Percentiles rank a stretch among this genome's conserved stretches.
Conservation (phyloP, 2,329 filamentous ascomycete genomes). For the Ascocoryne sarcoides region DNA sequence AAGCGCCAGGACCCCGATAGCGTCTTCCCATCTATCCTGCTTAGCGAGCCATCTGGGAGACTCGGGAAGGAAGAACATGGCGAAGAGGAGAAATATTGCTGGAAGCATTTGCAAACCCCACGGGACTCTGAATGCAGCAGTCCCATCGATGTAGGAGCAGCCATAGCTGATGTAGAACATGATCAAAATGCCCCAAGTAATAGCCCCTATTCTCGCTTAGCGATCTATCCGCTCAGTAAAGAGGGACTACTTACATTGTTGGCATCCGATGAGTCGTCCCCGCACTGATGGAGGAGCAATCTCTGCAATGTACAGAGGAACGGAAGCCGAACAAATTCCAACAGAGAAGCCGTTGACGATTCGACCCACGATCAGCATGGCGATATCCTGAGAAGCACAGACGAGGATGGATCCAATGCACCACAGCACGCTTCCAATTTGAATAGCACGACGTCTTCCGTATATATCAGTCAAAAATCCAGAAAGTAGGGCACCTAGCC, state of each 20-base stretch:
- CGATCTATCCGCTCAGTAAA: not conserved
- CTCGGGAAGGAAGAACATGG: conserved; percentile 71
- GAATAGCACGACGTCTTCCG: conserved; percentile 40
- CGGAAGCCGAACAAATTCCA: conserved; percentile 53
- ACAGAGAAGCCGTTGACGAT: conserved; percentile 57
- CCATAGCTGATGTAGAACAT: conserved; percentile 64
- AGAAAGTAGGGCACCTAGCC: conserved; percentile 52
- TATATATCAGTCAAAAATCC: conserved; percentile 49
- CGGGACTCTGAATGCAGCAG: conserved; percentile 68
- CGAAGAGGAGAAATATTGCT: conserved; percentile 64
- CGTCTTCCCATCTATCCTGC: conserved; percentile 59
- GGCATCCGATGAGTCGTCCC: conserved; percentile 59
- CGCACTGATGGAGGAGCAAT: conserved; percentile 49
- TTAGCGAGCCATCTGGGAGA: conserved; percentile 81
- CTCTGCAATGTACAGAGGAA: conserved; percentile 61
- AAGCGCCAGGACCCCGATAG: conserved; percentile 50
- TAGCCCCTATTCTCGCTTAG: conserved; percentile 29
- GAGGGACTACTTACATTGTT: conserved; percentile 45
- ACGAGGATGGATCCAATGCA: conserved; percentile 52
- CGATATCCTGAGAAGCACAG: conserved; percentile 45
- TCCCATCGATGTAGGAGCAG: conserved; percentile 51
- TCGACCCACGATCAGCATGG: conserved; percentile 44
- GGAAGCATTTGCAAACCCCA: conserved; percentile 72
- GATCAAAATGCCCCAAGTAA: conserved; percentile 62
- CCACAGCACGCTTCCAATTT: conserved; percentile 39